Base-by-base conservation (phyloP, 768 basidiomycete genomes). In the Termitomyces sp. region DNA sequence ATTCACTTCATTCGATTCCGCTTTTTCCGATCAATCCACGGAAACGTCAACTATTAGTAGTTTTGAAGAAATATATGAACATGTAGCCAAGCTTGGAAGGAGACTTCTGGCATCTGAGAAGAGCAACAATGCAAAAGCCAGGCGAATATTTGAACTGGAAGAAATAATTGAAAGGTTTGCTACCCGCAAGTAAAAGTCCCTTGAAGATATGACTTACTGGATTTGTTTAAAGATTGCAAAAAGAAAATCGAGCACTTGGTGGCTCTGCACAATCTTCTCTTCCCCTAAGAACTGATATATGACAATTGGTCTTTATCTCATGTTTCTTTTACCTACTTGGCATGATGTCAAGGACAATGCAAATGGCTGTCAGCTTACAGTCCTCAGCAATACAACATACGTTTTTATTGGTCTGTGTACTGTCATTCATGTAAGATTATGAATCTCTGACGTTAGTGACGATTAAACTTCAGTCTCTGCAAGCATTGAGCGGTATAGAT, bases 31-130 rank as follows among this genome's bases (percentile, higher is more conserved):
- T 42, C 39, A 42, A 54, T 42, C 52, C 52, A n/a, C 39, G 52
- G 39, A 27, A 30, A 66, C 75, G 41, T 59, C 58, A 2, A 60
- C 66, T 16, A 37, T 71, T 1, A 58, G 31, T 22, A 51, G 49
- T 16, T 50, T 63, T 8, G 44, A 62, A 5, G 49, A 36, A 27
- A 52, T 73, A 0, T 57, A 61, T 44, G 65, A 67, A 9, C 73
- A 76, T 51, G 67, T 81, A 44, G 59, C 59, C 36, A 72, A 69
- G 54, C 69, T 81, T 39, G 78, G 82, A 59, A 69, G 75, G 39
- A 74, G 73, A 56, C 60, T 68, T 11, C 62, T 63, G 9, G 75
- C 78, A 22, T 67, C 74, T 49, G 72, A 71, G 46, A 70, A 73
- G 46, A 70, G 73, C 27, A 73, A 71, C 15, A 65, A 66, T 4